Percentiles rank a stretch among this genome's conserved stretches.
Conservation (phyloP, 441 rosid genomes). For the Lepidium campestre region DNA sequence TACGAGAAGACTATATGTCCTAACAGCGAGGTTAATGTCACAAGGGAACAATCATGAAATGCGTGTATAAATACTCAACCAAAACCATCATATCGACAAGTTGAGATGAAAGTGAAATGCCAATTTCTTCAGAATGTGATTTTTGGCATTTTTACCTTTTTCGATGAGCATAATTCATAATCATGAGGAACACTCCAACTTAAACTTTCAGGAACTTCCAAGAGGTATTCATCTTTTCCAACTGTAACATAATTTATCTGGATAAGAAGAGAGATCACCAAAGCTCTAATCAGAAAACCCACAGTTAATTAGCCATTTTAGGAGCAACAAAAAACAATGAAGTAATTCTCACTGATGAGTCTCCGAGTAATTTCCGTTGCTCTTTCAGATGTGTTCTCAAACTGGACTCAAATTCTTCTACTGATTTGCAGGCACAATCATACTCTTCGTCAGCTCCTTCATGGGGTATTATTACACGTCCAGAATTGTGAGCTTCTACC, state of each 20-base stretch:
- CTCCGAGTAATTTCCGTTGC: constrained; percentile 78
- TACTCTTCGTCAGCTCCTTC: constrained; percentile 82
- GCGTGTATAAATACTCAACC: background rate
- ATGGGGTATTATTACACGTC: constrained; percentile 84
- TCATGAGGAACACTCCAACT: constrained; percentile 68
- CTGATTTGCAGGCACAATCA: constrained; percentile 61
- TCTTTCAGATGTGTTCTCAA: constrained; percentile 78
- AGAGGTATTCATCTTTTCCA: constrained; percentile 82
- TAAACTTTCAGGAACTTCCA: constrained; percentile 87
- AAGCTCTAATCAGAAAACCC: constrained; percentile 22
- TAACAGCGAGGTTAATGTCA: background rate
- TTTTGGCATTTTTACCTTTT: constrained; percentile 51
- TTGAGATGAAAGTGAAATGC: constrained; percentile 3
- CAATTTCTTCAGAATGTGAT: background rate
- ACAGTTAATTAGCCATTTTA: constrained; percentile 15
- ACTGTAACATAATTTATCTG: constrained; percentile 84
- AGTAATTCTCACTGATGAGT: constrained; percentile 56
- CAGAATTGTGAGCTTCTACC: constrained; percentile 85
- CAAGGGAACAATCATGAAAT: background rate
- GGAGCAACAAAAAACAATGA: constrained; percentile 14
- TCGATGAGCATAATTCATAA: constrained; percentile 93
- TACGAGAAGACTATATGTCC: background rate
- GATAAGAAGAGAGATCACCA: constrained; percentile 27
- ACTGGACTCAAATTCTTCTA: constrained; percentile 55
- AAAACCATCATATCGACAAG: background rate